Conservation (phyloP, 176 grass and related monocot genomes). For the Paspalum notatum region DNA sequence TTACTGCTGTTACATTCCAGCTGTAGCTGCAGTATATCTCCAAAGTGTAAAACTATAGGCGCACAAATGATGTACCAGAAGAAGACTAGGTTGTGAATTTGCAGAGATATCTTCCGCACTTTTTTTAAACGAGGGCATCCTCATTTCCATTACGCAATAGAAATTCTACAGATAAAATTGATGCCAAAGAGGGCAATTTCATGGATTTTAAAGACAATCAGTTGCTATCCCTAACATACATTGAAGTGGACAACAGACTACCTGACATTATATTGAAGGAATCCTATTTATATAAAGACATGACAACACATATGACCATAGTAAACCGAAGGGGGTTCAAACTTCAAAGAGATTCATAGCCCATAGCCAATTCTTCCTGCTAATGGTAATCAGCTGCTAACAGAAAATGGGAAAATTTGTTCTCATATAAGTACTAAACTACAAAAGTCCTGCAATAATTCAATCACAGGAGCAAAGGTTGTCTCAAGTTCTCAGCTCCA, state of each 20-base stretch:
- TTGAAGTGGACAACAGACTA: background rate
- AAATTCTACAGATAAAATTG: background rate
- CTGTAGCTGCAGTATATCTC: slow-evolving; percentile 18
- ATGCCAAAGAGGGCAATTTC: background rate
- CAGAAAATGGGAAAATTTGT: background rate
- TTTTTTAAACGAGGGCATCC: too few relatives aligned
- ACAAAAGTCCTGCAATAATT: background rate
- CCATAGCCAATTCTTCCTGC: background rate
- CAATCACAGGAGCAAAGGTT: background rate
- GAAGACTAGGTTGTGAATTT: background rate
- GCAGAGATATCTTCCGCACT: background rate
- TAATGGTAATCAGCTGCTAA: background rate
- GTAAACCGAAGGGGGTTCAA: background rate
- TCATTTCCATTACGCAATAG: too few relatives aligned
- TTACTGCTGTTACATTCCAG: background rate
- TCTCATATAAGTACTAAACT: background rate
- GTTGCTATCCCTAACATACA: background rate
- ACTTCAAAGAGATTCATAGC: background rate
- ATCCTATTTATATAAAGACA: background rate
- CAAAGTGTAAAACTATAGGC: slow-evolving; percentile 6
- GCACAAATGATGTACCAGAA: slow-evolving; percentile 8
- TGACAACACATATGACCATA: background rate
- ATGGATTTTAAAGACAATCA: background rate
- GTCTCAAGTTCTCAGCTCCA: background rate
- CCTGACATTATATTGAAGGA: background rate